phyloP scores from a whole-genome alignment of 2,329 filamentous ascomycete species.

The Pseudonectria buxi region DNA sequence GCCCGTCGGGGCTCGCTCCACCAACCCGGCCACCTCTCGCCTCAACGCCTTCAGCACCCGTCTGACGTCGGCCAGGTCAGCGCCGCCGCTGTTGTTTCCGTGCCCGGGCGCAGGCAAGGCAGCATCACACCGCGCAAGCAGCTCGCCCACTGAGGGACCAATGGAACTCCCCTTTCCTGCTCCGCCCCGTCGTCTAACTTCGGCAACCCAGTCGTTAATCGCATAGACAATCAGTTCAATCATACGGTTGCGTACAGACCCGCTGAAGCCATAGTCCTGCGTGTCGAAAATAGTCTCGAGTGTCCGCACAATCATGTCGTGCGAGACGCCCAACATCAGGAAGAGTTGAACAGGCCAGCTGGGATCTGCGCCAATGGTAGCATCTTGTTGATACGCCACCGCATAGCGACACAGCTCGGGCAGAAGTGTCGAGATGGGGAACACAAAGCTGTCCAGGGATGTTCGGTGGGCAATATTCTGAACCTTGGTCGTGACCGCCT shows the following conservation, averaged over 20 bases:
- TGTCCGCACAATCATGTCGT: conserved; percentile 49
- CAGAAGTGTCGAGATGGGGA: conserved; percentile 55
- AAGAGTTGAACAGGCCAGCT: conserved; percentile 53
- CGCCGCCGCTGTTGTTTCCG: conserved; percentile 38
- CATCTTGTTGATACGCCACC: conserved; percentile 51
- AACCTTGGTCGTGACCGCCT: conserved; percentile 58
- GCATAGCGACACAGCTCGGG: conserved; percentile 58
- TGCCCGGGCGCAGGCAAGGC: conserved; percentile 34
- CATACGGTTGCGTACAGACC: conserved; percentile 40
- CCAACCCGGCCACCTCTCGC: conserved; percentile 38
- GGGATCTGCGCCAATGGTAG: conserved; percentile 49
- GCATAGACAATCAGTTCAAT: conserved; percentile 49
- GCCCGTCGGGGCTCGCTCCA: conserved; percentile 35
- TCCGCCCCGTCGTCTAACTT: conserved; percentile 41
- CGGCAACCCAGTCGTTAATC: conserved; percentile 43
- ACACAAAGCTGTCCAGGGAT: conserved; percentile 58
- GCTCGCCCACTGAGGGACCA: conserved; percentile 40
- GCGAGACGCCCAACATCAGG: conserved; percentile 48
- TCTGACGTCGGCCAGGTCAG: conserved; percentile 38
- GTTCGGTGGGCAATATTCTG: conserved; percentile 60
- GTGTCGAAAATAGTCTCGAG: conserved; percentile 52
- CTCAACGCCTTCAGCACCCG: conserved; percentile 36
- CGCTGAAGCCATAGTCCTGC: conserved; percentile 53
- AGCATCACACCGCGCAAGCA: conserved; percentile 44
- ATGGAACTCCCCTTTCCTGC: conserved; percentile 33